Evolutionary conservation across 2,329 filamentous ascomycete genomes (phyloP).

Genomic region (Tolypocladium paradoxum): DNA sequence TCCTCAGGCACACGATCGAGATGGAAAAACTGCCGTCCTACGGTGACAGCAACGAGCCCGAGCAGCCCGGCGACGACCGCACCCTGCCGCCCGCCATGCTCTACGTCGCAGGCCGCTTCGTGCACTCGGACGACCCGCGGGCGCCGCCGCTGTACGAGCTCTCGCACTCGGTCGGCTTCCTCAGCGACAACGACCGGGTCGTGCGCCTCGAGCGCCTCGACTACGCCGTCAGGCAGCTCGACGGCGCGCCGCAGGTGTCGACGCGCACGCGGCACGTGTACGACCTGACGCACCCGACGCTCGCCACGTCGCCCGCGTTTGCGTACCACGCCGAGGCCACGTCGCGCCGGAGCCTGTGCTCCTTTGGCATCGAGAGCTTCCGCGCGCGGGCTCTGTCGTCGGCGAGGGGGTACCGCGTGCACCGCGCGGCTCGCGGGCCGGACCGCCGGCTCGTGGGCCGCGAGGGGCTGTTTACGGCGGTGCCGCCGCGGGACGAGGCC

Average conservation of each 20-base stretch:
- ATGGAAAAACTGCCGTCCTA: conserved; percentile 13
- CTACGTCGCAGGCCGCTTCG: conserved; percentile 20
- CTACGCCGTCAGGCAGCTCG: conserved; percentile 11
- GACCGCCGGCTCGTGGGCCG: conserved; percentile 11
- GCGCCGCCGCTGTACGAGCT: conserved; percentile 24
- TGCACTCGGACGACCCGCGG: conserved; percentile 17
- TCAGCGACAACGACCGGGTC: conserved; percentile 19
- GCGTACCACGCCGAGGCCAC: conserved; percentile 21
- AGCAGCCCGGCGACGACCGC: conserved; percentile 3
- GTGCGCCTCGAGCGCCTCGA: conserved; percentile 22
- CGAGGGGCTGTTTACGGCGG: conserved; percentile 17
- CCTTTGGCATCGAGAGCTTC: conserved; percentile 18
- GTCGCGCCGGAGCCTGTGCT: conserved; percentile 16
- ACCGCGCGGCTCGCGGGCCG: conserved; percentile 14
- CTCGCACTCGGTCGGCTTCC: conserved; percentile 21
- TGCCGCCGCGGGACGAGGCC: conserved; percentile 11
- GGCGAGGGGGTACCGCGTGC: conserved; percentile 16
- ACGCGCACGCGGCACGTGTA: conserved; percentile 21
- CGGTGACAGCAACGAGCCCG: conserved; percentile 5
- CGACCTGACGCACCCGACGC: conserved; percentile 21
- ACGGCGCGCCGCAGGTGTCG: conserved; percentile 13
- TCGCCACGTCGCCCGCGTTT: conserved; percentile 17
- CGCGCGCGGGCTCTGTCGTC: conserved; percentile 10
- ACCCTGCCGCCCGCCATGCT: conserved; percentile 20
- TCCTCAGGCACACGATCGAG: neutral